Base-by-base conservation (phyloP, 257 asterid genomes). In the Forsythia suspensa region DNA sequence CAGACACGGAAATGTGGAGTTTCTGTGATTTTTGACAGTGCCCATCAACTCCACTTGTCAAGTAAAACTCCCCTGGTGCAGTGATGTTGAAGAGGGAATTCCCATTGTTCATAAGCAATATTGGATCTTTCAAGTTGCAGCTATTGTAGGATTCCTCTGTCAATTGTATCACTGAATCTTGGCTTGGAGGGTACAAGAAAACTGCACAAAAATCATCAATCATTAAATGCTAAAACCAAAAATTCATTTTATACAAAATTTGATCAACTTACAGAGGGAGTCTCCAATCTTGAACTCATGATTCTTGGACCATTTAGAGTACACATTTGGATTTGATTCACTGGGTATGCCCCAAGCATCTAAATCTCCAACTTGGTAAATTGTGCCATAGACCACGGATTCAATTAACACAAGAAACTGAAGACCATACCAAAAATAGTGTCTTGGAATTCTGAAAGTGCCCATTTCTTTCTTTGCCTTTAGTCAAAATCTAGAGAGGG, bases 171-270 rank as follows among this genome's bases (percentile, higher is more conserved):
- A 94, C 88, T 8, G 99, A 94, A 79, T 96, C 99, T 82, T 92
- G 88, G 80, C 98, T 96, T 7, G 99, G 99, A 6, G 99, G 99
- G 86, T 91, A 94, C 87, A 96, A 85, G 84, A 96, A 96, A 82
- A 94, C 99, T 96, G 95, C 87, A 86, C 6, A 43, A 44, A 61
- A 4, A 21, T 1, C 10, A 48, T 12, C 3, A 34, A 74, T 36
- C 20, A 59, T 12, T 37, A 75, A 67, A 65, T 57, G 39, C 7
- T 71, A 4, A 37, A 59, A 44, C 39, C 21, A 71, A 37, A 24
- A 3, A 4, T 0, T 5, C 42, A 37, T 55, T 80, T 20, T 0
- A 59, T 0, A 1, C 41, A 66, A 65, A 6, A 5, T 1, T 18
- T 15, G 68, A 44, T 34, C n/a, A 55, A 87, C 92, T 96, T 91